Percentiles rank a stretch among this genome's conserved stretches.
Conservation (phyloP, 2,329 filamentous ascomycete genomes). For the Tothia fuscella region DNA sequence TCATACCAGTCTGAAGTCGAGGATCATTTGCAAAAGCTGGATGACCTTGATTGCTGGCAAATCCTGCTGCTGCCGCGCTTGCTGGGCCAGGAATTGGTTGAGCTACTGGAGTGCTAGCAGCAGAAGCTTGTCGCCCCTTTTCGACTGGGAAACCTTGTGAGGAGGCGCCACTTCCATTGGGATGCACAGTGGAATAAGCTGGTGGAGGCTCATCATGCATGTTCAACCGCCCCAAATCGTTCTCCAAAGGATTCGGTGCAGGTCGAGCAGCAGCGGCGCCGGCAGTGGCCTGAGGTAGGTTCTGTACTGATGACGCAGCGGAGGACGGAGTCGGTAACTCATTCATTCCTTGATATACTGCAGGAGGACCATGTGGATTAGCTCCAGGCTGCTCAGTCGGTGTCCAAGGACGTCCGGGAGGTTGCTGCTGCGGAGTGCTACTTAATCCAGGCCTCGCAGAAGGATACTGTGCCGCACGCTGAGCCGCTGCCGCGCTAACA, state of each 20-base stretch:
- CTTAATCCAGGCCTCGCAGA: slow-evolving; percentile 30
- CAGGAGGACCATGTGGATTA: slow-evolving; percentile 78
- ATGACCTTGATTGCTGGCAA: slow-evolving; percentile 45
- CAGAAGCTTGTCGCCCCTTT: slow-evolving; percentile 49
- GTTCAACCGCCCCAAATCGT: slow-evolving; percentile 75
- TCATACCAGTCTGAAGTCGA: slow-evolving; percentile 30
- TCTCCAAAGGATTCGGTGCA: slow-evolving; percentile 58
- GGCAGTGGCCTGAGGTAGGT: slow-evolving; percentile 1
- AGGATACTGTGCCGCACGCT: slow-evolving; percentile 66
- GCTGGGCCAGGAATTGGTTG: slow-evolving; percentile 14
- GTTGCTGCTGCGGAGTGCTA: slow-evolving; percentile 30
- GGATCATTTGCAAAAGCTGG: slow-evolving; percentile 86
- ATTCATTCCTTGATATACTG: slow-evolving; percentile 77
- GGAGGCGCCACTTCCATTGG: slow-evolving; percentile 29
- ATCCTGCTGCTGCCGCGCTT: slow-evolving; percentile 15
- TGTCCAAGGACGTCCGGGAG: slow-evolving; percentile 67
- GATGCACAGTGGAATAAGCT: slow-evolving; percentile 71
- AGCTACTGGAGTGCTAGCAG: slow-evolving; percentile 18
- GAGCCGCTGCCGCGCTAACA: slow-evolving; percentile 63
- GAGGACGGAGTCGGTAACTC: slow-evolving; percentile 44
- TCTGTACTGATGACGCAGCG: slow-evolving; percentile 17
- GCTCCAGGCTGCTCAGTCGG: slow-evolving; percentile 82
- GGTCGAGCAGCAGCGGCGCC: slow-evolving; percentile 15
- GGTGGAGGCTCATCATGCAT: slow-evolving; percentile 76
- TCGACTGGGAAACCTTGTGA: slow-evolving; percentile 60